Percentiles rank a stretch among this genome's conserved stretches.
Evolutionary conservation across 352 stramenopile species (phyloP).

Genomic region (Phytopythium helicoides): DNA sequence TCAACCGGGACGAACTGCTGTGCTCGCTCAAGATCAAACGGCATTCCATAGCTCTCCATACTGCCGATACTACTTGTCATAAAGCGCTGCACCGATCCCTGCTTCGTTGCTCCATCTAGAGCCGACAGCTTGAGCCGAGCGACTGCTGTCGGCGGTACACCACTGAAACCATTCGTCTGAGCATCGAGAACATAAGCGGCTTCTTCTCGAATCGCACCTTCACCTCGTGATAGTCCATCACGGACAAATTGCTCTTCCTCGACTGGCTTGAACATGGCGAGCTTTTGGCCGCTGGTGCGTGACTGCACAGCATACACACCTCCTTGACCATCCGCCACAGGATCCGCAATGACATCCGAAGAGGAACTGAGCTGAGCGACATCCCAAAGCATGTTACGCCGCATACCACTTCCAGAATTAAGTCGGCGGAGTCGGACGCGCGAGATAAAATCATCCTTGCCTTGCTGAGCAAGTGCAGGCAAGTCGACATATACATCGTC

Average conservation of each 20-base stretch:
- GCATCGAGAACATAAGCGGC: slow-evolving; percentile 75
- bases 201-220: slow-evolving; percentile 76
- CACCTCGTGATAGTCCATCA: slow-evolving; percentile 58
- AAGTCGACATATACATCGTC: slow-evolving; percentile 78
- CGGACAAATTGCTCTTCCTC: slow-evolving; percentile 80
- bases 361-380: slow-evolving; percentile 54
- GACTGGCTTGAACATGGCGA: slow-evolving; percentile 81
- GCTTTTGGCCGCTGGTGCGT: slow-evolving; percentile 58
- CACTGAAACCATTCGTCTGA: slow-evolving; percentile 64
- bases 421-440: slow-evolving; percentile 53
- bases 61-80: slow-evolving; percentile 74
- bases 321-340: slow-evolving; percentile 57
- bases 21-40: slow-evolving; percentile 55
- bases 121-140: slow-evolving; percentile 54
- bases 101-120: slow-evolving; percentile 36
- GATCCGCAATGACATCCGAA: slow-evolving; percentile 48
- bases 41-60: slow-evolving; percentile 84
- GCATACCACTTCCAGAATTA: slow-evolving; percentile 54
- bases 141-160: slow-evolving; percentile 71
- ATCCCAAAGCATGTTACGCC: slow-evolving; percentile 78
- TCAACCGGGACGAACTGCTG: slow-evolving; percentile 63
- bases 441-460: slow-evolving; percentile 74
- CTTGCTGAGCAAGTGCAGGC: slow-evolving; percentile 59
- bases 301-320: slow-evolving; percentile 75
- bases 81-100: slow-evolving; percentile 79